These are phyloP conservation scores for Phialophora tarda DNA, from an alignment of 2,329 filamentous ascomycete genomes.

Conservation along the genomic window DNA sequence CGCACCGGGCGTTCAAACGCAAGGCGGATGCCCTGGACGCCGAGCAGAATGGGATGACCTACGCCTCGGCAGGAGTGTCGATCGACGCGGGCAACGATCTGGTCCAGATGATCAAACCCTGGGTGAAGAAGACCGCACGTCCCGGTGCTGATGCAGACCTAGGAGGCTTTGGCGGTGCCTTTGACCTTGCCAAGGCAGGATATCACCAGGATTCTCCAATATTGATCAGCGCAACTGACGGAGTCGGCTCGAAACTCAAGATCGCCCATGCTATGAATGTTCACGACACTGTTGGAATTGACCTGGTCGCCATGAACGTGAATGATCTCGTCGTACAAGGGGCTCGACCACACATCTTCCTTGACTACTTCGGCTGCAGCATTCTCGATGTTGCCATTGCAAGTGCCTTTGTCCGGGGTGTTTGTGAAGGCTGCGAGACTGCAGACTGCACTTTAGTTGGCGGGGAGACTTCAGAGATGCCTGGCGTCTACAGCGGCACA, in stretches of 20 bases:
- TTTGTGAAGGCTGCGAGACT: conserved; percentile 83
- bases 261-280: conserved; percentile 88
- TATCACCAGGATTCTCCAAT: conserved; percentile 78
- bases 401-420: conserved; percentile 85
- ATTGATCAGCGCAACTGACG: conserved; percentile 92
- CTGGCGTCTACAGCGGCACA: conserved; percentile 84
- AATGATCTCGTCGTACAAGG: conserved; percentile 97
- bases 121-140: conserved; percentile 81
- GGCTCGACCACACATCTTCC: conserved; percentile 91
- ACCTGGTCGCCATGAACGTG: conserved; percentile 98
- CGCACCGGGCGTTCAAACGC: conserved; percentile 64
- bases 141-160: conserved; percentile 91
- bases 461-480: conserved; percentile 98
- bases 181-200: conserved; percentile 76
- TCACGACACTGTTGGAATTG: conserved; percentile 93
- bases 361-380: conserved; percentile 97
- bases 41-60: conserved; percentile 66
- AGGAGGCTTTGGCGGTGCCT: conserved; percentile 89
- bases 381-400: conserved; percentile 79
- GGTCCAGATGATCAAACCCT: conserved; percentile 87
- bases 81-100: conserved; percentile 94
- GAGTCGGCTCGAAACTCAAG: conserved; percentile 95
- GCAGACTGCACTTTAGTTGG: conserved; percentile 91
- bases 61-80: conserved; percentile 89
- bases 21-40: conserved; percentile 25